Conservation (phyloP, 306 rosid species). For the Sicyos baderoa region DNA sequence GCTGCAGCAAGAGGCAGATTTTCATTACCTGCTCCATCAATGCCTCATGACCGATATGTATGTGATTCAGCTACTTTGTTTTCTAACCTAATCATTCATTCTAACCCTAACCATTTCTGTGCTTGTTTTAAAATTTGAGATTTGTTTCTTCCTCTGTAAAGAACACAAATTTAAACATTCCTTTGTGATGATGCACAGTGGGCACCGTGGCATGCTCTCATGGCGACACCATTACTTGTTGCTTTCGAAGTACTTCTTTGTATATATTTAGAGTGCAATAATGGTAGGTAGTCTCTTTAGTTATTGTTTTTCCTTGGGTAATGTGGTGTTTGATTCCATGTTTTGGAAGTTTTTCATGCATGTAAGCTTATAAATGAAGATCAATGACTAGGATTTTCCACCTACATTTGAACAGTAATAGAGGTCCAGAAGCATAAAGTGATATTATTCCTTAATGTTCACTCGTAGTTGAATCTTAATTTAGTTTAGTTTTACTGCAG, state of each 20-base stretch:
- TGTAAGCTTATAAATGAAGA: conserved; percentile 8
- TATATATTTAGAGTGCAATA: conserved; percentile 49
- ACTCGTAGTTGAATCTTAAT: neutral
- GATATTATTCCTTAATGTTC: neutral
- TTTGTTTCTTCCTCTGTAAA: neutral
- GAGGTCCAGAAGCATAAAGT: neutral
- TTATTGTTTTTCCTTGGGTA: conserved; percentile 10
- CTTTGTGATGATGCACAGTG: conserved; percentile 50
- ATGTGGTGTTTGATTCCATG: conserved; percentile 11
- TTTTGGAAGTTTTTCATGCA: neutral
- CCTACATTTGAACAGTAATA: neutral
- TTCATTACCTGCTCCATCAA: conserved; percentile 83
- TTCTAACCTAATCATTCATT: neutral
- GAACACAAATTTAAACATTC: conserved; percentile 9
- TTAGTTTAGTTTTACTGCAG: conserved; percentile 42
- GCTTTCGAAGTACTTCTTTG: conserved; percentile 91
- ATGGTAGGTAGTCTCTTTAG: conserved; percentile 43
- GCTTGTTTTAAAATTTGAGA: neutral
- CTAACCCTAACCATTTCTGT: neutral
- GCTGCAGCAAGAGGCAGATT: conserved; percentile 78
- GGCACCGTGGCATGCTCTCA: conserved; percentile 89
- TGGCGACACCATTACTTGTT: conserved; percentile 75
- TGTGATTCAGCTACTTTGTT: conserved; percentile 20
- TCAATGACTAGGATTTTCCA: neutral
- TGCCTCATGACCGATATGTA: conserved; percentile 80